phyloP scores from a whole-genome alignment of 768 basidiomycete genomes.

The Cubamyces lactineus region DNA sequence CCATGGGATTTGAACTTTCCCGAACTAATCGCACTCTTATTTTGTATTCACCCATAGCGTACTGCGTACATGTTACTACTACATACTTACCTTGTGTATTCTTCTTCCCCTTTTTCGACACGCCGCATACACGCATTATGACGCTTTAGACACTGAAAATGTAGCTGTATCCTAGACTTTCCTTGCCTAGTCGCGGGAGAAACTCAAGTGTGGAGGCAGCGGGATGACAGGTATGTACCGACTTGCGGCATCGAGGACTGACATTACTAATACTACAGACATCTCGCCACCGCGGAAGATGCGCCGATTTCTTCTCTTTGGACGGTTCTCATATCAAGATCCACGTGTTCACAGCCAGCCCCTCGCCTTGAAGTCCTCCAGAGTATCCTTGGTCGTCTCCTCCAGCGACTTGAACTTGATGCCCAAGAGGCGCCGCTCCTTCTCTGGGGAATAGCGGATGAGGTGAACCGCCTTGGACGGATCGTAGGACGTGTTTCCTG shows the following conservation, averaged over 20 bases:
- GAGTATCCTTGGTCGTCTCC: conserved; percentile 44
- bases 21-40: neutral
- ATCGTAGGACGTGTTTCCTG: conserved; percentile 25
- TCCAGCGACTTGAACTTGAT: conserved; percentile 45
- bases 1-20: neutral
- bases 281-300: neutral
- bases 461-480: conserved; percentile 33
- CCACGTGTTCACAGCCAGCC: conserved; percentile 33
- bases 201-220: neutral
- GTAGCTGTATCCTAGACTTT: neutral
- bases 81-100: neutral
- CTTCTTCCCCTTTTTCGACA: neutral
- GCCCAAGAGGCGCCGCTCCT: conserved; percentile 45
- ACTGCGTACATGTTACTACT: conserved; percentile 6
- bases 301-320: neutral
- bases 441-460: conserved; percentile 34
- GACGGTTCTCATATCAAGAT: neutral
- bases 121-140: conserved; percentile 1
- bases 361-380: conserved; percentile 47
- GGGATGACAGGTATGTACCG: neutral
- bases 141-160: neutral
- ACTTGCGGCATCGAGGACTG: neutral
- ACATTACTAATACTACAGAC: no score
- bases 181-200: neutral
- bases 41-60: neutral